Evolutionary conservation across 225 moss, liverwort and hornwort species (phyloP).

Genomic region (Straminergon stramineum): DNA sequence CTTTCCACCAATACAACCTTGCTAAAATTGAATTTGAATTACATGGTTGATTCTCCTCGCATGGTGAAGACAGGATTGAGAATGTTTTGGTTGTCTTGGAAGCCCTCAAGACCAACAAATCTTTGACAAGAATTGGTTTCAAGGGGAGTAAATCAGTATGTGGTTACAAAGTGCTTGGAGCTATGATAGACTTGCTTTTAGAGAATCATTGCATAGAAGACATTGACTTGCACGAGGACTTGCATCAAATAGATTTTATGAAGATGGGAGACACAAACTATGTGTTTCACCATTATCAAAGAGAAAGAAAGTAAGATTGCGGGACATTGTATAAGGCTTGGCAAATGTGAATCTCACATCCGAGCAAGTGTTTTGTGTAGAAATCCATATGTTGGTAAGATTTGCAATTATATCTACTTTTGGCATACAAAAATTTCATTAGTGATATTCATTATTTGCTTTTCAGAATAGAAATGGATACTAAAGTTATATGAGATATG

Average conservation of each 20-base stretch:
- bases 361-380: not conserved
- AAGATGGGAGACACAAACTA: not conserved
- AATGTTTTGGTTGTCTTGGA: not conserved
- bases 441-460: too few species aligned
- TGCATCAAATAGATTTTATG: rapidly evolving
- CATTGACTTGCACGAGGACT: rapidly evolving
- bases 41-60: rapidly evolving
- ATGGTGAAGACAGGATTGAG: not conserved
- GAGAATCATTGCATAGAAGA: not conserved
- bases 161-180: not conserved
- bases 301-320: not conserved
- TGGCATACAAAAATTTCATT: too few species aligned
- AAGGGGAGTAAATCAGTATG: rapidly evolving
- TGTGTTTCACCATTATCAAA: not conserved
- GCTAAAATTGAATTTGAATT: rapidly evolving
- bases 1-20: not conserved
- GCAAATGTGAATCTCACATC: not conserved
- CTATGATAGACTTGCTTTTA: not conserved
- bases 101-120: not conserved
- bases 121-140: not conserved
- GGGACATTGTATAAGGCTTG: not conserved
- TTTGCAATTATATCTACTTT: too few species aligned
- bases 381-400: not conserved
- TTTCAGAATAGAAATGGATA: too few species aligned
- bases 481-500: too few species aligned